Conservation (phyloP, 169 alveolate species). For the Eimeria sp. region DNA sequence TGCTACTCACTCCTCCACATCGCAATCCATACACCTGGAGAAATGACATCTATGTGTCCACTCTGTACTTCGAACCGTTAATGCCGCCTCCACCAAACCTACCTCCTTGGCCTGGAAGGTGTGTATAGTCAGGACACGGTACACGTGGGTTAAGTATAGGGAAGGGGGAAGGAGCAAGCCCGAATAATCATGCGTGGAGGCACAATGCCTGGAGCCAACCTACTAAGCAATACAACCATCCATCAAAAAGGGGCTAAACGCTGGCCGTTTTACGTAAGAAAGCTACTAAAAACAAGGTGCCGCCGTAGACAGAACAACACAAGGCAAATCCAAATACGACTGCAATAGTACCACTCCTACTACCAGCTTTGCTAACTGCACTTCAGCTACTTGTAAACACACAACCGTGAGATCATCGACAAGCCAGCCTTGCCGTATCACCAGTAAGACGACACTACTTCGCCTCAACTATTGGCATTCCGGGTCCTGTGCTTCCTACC, state of each 20-base stretch:
- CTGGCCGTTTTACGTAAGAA: not conserved
- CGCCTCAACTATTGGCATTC: not conserved
- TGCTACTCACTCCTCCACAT: not conserved
- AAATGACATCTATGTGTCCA: not conserved
- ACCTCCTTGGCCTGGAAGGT: constrained; percentile 21
- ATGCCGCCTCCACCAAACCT: not conserved
- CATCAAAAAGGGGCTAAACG: too few relatives aligned
- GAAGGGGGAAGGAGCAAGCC: not conserved
- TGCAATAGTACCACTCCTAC: not conserved
- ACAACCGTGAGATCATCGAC: not conserved
- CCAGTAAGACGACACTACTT: not conserved
- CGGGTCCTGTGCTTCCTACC: not conserved
- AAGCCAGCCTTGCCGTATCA: not conserved
- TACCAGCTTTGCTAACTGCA: not conserved
- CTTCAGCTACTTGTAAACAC: not conserved
- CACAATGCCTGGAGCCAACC: not conserved
- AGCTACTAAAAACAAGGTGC: not conserved
- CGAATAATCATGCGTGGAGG: not conserved
- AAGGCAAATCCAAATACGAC: not conserved
- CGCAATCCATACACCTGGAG: not conserved
- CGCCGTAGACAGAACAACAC: not conserved
- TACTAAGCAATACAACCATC: not conserved
- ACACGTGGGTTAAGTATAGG: not conserved
- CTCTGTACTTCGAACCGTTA: not conserved
- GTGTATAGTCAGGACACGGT: not conserved